Conservation (phyloP, 2,329 filamentous ascomycete species). For the Zasmidium citrigriseum region DNA sequence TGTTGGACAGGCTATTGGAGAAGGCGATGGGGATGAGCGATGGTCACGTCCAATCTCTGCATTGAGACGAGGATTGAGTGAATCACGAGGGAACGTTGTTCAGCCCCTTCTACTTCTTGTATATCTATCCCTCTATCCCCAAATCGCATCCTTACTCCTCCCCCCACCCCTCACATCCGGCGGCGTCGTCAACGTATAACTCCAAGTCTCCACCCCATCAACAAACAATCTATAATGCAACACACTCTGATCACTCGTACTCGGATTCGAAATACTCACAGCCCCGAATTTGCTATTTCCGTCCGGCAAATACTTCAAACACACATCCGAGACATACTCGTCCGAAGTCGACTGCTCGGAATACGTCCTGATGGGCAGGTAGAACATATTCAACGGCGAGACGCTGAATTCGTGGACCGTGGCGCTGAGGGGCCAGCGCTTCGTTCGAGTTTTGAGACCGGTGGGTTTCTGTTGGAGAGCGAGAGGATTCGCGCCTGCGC, state of each 20-base stretch:
- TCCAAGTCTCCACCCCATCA: conserved; percentile 79
- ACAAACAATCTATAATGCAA: conserved; percentile 81
- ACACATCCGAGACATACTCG: conserved; percentile 73
- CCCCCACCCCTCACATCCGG: conserved; percentile 41
- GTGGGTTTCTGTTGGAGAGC: conserved; percentile 3
- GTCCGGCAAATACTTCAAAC: conserved; percentile 80
- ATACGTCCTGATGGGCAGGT: conserved; percentile 82
- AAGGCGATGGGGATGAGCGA: not conserved
- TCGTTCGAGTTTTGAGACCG: conserved; percentile 24
- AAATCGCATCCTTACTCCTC: conserved; percentile 48
- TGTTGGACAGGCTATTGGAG: not conserved
- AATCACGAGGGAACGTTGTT: not conserved
- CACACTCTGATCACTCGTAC: conserved; percentile 66
- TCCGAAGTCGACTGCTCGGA: conserved; percentile 56
- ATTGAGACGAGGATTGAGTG: no score
- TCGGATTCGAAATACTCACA: conserved; percentile 72
- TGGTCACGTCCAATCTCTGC: not conserved
- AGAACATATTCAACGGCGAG: conserved; percentile 91
- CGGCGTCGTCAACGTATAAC: conserved; percentile 50
- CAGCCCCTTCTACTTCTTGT: not conserved
- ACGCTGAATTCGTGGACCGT: conserved; percentile 89
- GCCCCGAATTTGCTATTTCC: conserved; percentile 89
- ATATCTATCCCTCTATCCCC: conserved; percentile 35
- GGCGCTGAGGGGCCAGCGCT: conserved; percentile 60
- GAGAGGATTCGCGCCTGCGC: conserved; percentile 24